Conservation (phyloP, 371 early-diverging fungal species). For the Basidiobolus meristosporus region DNA sequence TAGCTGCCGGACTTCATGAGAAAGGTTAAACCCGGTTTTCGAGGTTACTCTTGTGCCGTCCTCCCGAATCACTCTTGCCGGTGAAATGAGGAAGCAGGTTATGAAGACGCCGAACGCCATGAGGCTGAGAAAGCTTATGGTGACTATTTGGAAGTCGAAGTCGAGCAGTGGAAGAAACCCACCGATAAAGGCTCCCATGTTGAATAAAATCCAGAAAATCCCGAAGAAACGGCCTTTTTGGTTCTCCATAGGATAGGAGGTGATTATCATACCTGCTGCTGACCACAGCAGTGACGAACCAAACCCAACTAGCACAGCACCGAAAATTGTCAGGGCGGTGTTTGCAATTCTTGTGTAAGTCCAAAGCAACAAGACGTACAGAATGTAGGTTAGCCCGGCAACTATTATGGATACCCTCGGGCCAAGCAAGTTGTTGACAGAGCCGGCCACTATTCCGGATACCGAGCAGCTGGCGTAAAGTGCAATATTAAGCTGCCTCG, state of each 20-base stretch:
- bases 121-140: conserved; percentile 33
- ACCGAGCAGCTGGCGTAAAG: conserved; percentile 41
- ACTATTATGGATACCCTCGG: conserved; percentile 22
- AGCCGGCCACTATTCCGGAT: conserved; percentile 33
- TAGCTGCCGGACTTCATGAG: conserved; percentile 29
- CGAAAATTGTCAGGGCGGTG: conserved; percentile 26
- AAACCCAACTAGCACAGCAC: conserved; percentile 34
- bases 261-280: conserved; percentile 64
- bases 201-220: conserved; percentile 70
- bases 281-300: conserved; percentile 44
- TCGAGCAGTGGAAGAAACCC: conserved; percentile 40
- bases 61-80: conserved; percentile 25
- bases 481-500: conserved; percentile 28
- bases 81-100: conserved; percentile 32
- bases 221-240: conserved; percentile 59
- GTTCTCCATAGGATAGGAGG: conserved; percentile 55
- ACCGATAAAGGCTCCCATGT: conserved; percentile 42
- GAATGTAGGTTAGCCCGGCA: conserved; percentile 25
- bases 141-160: conserved; percentile 18
- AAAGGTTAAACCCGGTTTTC: conserved; percentile 20
- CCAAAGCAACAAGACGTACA: conserved; percentile 30
- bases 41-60: conserved; percentile 40
- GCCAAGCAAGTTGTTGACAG: conserved; percentile 34
- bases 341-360: conserved; percentile 17
- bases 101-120: conserved; percentile 32